Base-by-base conservation (phyloP, 2,329 filamentous ascomycete genomes). In the Penicillium griseofulvum region DNA sequence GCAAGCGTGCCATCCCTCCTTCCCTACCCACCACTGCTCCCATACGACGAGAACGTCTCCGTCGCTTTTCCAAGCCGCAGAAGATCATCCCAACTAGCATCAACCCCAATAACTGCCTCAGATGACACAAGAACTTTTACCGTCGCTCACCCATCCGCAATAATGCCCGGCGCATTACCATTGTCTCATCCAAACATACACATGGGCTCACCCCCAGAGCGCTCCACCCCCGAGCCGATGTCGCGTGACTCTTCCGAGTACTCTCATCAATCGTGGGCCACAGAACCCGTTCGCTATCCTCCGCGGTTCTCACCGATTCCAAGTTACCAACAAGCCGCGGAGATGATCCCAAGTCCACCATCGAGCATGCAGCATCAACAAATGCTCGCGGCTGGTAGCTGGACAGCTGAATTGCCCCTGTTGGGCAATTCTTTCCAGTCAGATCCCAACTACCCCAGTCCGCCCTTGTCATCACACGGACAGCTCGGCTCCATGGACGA, bases 201-300 rank as follows among this genome's bases (percentile, higher is more conserved):
- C 1, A 49, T 62, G 12, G 63, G 66, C 11, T 70, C 69, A 43
- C 53, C 57, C 17, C 69, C 69, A 7, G 72, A 75, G 10, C 53
- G 36, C 28, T 62, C 65, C 1, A 58, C 56, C 4, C 46, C 65
- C 1, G 70, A 71, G 39, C 61, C 69, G 4, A 69, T 76, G 60
- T 69, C 72, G 3, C 71, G 73, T 33, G 62, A 65, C 16, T 62
- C 66, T 9, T 75, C 73, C 0, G 60, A 57, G 3, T 65, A 70
- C 41, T 75, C 74, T 7, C 63, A 68, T 19, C 65, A 69, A 17
- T 75, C 72, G 5, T 69, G 71, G 68, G 64, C 67, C 14, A 74
- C 74, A 7, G 74, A 76, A 14, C 73, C 73, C 10, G 57, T 65
- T 10, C 64, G 63, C 14, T 67, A 67, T 31, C 64, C 68, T 5